Conservation (phyloP, 2,329 filamentous ascomycete species). For the Ambrosiella beaveri region DNA sequence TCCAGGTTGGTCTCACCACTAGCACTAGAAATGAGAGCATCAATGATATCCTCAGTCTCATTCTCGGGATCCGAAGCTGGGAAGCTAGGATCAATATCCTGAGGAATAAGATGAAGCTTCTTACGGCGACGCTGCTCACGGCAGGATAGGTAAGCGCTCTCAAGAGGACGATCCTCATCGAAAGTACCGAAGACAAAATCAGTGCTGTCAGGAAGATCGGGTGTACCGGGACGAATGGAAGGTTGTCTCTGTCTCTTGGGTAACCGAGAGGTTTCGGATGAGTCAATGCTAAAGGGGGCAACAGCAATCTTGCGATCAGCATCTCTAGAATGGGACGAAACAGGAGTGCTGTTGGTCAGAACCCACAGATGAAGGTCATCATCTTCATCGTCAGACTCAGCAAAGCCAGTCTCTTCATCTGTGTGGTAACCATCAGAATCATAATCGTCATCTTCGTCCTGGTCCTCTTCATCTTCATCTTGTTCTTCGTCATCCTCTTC, state of each 20-base stretch:
- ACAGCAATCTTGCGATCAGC: not conserved
- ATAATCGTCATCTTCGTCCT: slow-evolving; percentile 50
- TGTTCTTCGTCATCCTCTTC: slow-evolving; percentile 33
- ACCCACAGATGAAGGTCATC: slow-evolving; percentile 47
- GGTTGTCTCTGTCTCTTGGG: slow-evolving; percentile 22
- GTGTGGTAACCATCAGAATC: slow-evolving; percentile 59
- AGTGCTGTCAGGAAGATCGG: slow-evolving; percentile 86
- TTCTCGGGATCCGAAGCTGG: slow-evolving; percentile 85
- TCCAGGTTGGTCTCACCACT: slow-evolving; percentile 29
- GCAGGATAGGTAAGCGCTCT: slow-evolving; percentile 79
- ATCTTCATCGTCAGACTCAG: slow-evolving; percentile 48
- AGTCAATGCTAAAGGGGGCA: slow-evolving; percentile 30
- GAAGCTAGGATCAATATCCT: slow-evolving; percentile 95
- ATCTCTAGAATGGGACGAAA: slow-evolving; percentile 2
- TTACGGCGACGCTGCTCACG: slow-evolving; percentile 64
- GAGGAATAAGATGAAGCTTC: slow-evolving; percentile 71
- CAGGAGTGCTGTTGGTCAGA: slow-evolving; percentile 25
- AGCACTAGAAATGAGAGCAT: slow-evolving; percentile 20
- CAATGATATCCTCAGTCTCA: slow-evolving; percentile 54
- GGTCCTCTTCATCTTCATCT: slow-evolving; percentile 35
- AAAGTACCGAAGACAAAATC: slow-evolving; percentile 98
- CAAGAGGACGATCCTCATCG: slow-evolving; percentile 86
- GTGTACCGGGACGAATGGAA: slow-evolving; percentile 49
- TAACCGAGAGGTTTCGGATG: slow-evolving; percentile 32
- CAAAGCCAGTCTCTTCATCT: slow-evolving; percentile 50